Base-by-base conservation (phyloP, 768 basidiomycete species). In the Lactifluus piperatus region DNA sequence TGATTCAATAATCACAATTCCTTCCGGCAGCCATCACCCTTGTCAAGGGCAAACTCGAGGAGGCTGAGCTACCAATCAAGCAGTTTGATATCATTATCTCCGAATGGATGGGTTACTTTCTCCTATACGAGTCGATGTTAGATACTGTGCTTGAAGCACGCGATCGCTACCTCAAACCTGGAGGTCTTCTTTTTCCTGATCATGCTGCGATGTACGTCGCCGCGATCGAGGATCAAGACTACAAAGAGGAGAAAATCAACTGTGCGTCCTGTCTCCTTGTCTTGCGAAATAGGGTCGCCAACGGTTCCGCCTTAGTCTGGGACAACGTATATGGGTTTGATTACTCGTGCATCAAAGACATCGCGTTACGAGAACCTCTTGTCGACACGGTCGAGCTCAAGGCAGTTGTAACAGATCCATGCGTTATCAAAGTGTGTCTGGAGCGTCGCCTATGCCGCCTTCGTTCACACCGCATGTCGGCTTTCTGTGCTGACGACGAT, bases 61-160 rank as follows among this genome's bases (percentile, higher is more conserved):
- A 99, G 47, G 76, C 84, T 51, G 83, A 85, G 60, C 80, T 98
- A 44, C 95, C 95, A 14, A 83, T 95, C 68, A 75, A 89, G 62
- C 77, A 94, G 72, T 97, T 93, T 70, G 97, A 99, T 72, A 97
- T 99, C 75, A 97, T 99, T 75, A 91, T 99, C 70, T 97, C 94
- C 62, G 97, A 99, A 72, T 99, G 95, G 97, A 99, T 99, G 97
- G 97, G 97, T 44, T 99, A 99, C 76, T 97, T 98, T 81, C 78
- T 98, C 51, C 83, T 99, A 34, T 98, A 98, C 77, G 97, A 98
- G 72, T 94, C 93, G 68, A 98, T 99, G 97, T 84, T 98, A 65
- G 95, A 99, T 75, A 97, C 94, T 26, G 97, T 99, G 56, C 83
- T 99, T 44, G 80, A 94, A 48, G 97, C 97, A 7, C 84, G 97